phyloP scores from a whole-genome alignment of 2,329 filamentous ascomycete species.

The Claviceps pusilla region DNA sequence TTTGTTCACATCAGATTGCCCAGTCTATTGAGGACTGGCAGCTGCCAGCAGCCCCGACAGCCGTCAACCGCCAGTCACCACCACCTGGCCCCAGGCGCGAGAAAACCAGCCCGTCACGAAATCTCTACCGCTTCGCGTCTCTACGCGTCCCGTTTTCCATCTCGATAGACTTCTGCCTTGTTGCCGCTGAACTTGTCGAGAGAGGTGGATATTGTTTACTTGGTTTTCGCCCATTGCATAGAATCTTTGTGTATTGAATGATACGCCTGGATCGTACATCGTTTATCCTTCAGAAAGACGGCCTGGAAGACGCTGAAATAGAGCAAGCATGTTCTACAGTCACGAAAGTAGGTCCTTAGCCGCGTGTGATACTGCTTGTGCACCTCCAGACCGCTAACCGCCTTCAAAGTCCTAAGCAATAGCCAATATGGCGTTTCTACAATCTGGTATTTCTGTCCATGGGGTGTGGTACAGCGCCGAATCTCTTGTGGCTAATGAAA shows the following conservation, averaged over 20 bases:
- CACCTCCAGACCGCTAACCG: constrained; percentile 11
- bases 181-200: neutral
- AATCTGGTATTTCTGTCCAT: constrained; percentile 53
- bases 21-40: neutral
- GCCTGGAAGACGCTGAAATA: neutral
- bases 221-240: neutral
- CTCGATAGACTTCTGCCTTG: neutral
- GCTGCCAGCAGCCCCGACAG: neutral
- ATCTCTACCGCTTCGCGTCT: neutral
- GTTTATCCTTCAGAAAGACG: no score
- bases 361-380: neutral
- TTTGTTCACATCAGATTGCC: neutral
- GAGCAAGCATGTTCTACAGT: constrained; percentile 70
- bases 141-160: neutral
- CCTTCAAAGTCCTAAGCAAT: constrained; percentile 55
- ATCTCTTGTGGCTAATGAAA: neutral
- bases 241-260: neutral
- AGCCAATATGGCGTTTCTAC: constrained; percentile 86
- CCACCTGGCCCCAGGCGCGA: neutral
- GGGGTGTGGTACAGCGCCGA: no score
- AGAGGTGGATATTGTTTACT: neutral
- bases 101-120: neutral
- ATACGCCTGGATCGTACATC: neutral
- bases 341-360: constrained; percentile 60
- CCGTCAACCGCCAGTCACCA: neutral